These are phyloP conservation scores for Citeromyces nyonsensis DNA, from an alignment of 805 yeast species.

Conservation along the genomic window DNA sequence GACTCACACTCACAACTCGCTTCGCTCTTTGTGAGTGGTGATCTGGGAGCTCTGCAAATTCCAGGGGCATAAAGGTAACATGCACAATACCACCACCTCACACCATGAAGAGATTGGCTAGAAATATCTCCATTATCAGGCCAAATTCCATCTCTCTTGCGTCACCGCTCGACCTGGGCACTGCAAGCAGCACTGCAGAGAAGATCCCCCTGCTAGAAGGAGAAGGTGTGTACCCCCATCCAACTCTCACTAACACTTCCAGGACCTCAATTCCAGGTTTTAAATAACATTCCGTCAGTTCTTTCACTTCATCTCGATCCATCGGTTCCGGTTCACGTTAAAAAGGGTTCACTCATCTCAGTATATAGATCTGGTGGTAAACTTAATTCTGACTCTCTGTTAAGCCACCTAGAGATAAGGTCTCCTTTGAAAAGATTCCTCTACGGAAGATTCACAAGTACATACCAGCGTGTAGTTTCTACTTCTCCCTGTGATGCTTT, in stretches of 20 bases:
- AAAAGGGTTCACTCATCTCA: conserved; percentile 32
- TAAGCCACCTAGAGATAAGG: conserved; percentile 14
- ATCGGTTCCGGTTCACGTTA: conserved; percentile 35
- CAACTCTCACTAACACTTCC: background rate
- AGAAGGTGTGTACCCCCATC: conserved; percentile 1
- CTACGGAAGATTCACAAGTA: conserved; percentile 25
- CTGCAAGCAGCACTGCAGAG: too few relatives aligned
- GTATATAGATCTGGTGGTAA: conserved; percentile 15
- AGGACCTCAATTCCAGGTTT: conserved; percentile 19
- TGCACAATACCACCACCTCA: too few relatives aligned
- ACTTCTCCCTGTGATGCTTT: conserved; percentile 28
- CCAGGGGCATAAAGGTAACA: too few relatives aligned
- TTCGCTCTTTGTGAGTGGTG: too few relatives aligned
- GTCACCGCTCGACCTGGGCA: too few relatives aligned
- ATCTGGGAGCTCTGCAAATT: too few relatives aligned
- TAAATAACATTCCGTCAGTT: conserved; percentile 33
- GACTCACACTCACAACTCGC: too few relatives aligned
- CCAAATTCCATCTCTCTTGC: too few relatives aligned
- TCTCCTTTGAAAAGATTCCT: conserved; percentile 25
- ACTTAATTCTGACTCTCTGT: conserved; percentile 9
- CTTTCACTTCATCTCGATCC: conserved; percentile 39
- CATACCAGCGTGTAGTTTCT: conserved; percentile 30
- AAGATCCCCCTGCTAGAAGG: background rate
- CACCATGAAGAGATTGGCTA: too few relatives aligned
- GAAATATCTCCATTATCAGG: too few relatives aligned